phyloP scores from a whole-genome alignment of 495 filamentous ascomycete species.

The Oleoguttula mirabilis region DNA sequence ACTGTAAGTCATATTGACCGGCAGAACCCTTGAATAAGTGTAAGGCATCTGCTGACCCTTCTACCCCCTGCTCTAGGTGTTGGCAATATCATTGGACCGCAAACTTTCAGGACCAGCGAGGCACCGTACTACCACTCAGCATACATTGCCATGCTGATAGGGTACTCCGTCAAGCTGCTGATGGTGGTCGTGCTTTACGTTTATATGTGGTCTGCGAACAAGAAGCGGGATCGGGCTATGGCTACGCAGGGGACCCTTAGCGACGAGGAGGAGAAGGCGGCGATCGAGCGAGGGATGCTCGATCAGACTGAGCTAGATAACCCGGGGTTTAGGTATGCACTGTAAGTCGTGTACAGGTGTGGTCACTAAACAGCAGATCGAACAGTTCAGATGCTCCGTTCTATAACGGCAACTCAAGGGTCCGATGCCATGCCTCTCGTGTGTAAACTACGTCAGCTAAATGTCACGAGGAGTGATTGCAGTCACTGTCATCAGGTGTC shows the following conservation, averaged over 20 bases:
- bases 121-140: constrained; percentile 41
- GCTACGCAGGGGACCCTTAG: constrained; percentile 21
- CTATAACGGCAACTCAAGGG: too few species aligned
- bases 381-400: too few species aligned
- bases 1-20: too few species aligned
- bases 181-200: constrained; percentile 38
- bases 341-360: too few species aligned
- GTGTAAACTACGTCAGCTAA: too few species aligned
- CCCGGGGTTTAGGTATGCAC: constrained; percentile 40
- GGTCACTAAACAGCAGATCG: too few species aligned
- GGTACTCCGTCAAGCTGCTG: constrained; percentile 39
- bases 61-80: constrained; percentile 18
- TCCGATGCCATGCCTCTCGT: too few species aligned
- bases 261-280: constrained; percentile 34
- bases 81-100: constrained; percentile 27
- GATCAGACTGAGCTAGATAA: constrained; percentile 48
- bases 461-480: too few species aligned
- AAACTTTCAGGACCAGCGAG: constrained; percentile 39
- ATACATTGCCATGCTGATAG: constrained; percentile 48
- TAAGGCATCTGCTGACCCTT: too few species aligned
- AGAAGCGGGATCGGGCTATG: constrained; percentile 38
- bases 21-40: too few species aligned
- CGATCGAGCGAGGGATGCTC: constrained; percentile 44
- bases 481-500: too few species aligned
- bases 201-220: constrained; percentile 45